phyloP scores from a whole-genome alignment of 2,329 filamentous ascomycete genomes.

The Uncinocarpus reesii region DNA sequence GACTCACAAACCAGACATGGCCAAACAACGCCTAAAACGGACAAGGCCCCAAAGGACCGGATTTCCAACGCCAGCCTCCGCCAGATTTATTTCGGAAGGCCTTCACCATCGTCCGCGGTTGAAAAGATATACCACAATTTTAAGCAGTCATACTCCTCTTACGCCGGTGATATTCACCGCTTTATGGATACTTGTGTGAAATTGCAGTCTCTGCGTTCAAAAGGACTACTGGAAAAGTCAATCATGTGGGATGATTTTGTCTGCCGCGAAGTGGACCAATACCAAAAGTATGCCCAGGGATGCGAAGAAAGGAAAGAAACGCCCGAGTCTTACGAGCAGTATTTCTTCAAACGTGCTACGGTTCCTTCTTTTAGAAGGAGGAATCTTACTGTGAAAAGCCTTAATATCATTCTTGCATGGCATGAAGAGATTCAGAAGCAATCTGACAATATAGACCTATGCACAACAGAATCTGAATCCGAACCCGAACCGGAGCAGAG shows the following conservation, averaged over 20 bases:
- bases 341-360: slow-evolving; percentile 28
- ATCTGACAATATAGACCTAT: neutral
- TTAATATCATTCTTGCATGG: slow-evolving; percentile 23
- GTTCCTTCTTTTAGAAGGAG: slow-evolving; percentile 29
- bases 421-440: neutral
- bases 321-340: slow-evolving; percentile 30
- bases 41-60: neutral
- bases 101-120: neutral
- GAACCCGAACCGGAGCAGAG: neutral
- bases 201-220: slow-evolving; percentile 26
- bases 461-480: neutral
- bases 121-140: slow-evolving; percentile 30
- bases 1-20: neutral
- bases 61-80: neutral
- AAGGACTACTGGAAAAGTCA: slow-evolving; percentile 26
- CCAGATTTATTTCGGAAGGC: neutral
- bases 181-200: slow-evolving; percentile 33
- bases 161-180: slow-evolving; percentile 30
- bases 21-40: neutral
- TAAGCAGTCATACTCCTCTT: slow-evolving; percentile 31
- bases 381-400: slow-evolving; percentile 26
- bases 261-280: slow-evolving; percentile 32
- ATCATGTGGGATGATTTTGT: slow-evolving; percentile 41
- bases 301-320: slow-evolving; percentile 22
- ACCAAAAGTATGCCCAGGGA: slow-evolving; percentile 27